Base-by-base conservation (phyloP, 176 grass and related monocot species). In the Phoenix dactylifera region DNA sequence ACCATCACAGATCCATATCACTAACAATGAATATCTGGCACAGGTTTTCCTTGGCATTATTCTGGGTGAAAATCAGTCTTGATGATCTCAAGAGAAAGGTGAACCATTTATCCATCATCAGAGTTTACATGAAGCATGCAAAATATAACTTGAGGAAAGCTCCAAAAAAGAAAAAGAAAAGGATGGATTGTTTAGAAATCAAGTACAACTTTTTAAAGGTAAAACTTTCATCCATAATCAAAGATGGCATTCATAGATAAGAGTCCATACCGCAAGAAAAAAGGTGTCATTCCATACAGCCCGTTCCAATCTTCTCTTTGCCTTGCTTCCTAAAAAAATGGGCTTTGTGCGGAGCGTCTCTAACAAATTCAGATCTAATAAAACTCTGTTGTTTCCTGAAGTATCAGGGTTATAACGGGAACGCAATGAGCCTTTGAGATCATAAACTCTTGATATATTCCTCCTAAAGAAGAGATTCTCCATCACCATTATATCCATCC, bases 401-500 rank as follows among this genome's bases (percentile, higher is more conserved):
- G 80, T 82, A 79, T 90, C 83, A 72, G 75, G 73, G 74, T 90
- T 87, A 61, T 96, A 96, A 29, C 92, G 83, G 24, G 86, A 96
- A 28, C 86, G 77, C 22, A 80, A 25, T 2, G 92, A 90, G 50
- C 92, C 92, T 63, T 96, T 96, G 25, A 96, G 74, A 82, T 96
- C 92, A 90, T 96, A 90, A 59, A 90, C 55, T 68, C 72, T 78
- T 10, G 92, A 87, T 82, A 96, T 75, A 53, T 66, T 73, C 71
- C 70, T 76, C 57, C 78, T 80, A 72, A 82, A 96, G 65, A 87
- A 85, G 57, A 96, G 62, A 56, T 96, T 96, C 80, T 96, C 91
- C 86, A 90, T 96, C 44, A 90, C 80, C 86, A 96, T 90, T 16
- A 96, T 49, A 79, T 96, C 83, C 74, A 95, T 90, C 67, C 87